Base-by-base conservation (phyloP, 345 rosid species). In the Durio zibethinus region DNA sequence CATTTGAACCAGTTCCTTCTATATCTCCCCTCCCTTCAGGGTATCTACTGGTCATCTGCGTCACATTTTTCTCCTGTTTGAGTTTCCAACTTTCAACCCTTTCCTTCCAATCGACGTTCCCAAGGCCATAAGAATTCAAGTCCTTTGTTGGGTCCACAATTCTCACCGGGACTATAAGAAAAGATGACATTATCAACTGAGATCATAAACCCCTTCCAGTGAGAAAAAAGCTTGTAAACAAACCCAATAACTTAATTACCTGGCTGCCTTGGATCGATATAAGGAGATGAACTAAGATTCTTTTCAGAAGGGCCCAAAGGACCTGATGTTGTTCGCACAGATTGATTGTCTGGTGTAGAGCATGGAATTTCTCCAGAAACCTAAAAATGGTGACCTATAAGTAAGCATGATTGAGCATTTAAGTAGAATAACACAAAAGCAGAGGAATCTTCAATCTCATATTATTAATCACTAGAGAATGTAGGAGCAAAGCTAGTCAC, bases 11-110 rank as follows among this genome's bases (percentile, higher is more conserved):
- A 73, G 98, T 94, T 79, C 95, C 97, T 88, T 97, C 99, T 57
- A 88, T 88, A 79, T 97, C 98, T 57, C 97, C 97, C 86, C 92
- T 97, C 80, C 94, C 97, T 85, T 93, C 99, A 75, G 85, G 40
- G 80, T 84, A 87, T 85, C 92, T 88, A 85, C 81, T 83, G 64
- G 83, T 84, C 89, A 86, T 78, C 29, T 92, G 97, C 86, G 85
- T 80, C 88, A 87, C 87, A 78, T 82, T 91, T 84, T 94, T 97
- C 77, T 97, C 99, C 89, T 94, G 99, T 78, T 92, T 97, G 83
- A 94, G 97, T 83, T 97, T 97, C 98, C 99, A 97, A 72, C 98
- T 94, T 82, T 97, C 98, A 79, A 97, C 95, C 80, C 99, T 91
- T 83, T 94, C 99, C 87, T 97, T 97, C 99, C 99, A 97, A 87